A percentile compares a stretch with the other conserved stretches of the same genome.
Conservation (phyloP, 352 stramenopile genomes). For the Globisporangium megalacanthum region DNA sequence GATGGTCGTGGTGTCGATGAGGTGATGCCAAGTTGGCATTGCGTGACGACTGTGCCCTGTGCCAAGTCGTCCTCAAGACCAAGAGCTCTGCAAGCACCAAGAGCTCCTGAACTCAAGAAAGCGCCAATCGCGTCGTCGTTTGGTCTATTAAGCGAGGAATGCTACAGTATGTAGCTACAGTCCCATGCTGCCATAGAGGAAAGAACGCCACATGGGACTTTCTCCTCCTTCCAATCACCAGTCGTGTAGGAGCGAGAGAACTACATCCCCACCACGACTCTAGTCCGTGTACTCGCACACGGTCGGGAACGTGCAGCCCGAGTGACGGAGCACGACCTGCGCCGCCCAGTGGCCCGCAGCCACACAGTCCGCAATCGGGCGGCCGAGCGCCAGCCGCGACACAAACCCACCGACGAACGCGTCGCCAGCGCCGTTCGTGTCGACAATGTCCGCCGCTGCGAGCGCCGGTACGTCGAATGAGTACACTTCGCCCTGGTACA, state of each 20-base stretch:
- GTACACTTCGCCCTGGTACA: slow-evolving; percentile 90
- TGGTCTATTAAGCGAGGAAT: slow-evolving; percentile 6
- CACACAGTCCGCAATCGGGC: slow-evolving; percentile 91
- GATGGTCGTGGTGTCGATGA: no score
- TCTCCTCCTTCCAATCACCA: slow-evolving; percentile 2
- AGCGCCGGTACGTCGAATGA: slow-evolving; percentile 91
- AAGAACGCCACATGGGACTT: slow-evolving; percentile 22
- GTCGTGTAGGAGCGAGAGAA: not conserved
- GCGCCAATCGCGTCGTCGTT: slow-evolving; percentile 16
- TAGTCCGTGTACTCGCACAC: slow-evolving; percentile 91
- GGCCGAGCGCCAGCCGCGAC: slow-evolving; percentile 85
- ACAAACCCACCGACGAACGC: slow-evolving; percentile 99
- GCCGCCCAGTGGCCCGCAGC: slow-evolving; percentile 96
- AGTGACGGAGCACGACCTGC: slow-evolving; percentile 95
- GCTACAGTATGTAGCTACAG: no score
- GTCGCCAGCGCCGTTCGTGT: slow-evolving; percentile 99
- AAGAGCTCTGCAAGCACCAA: no score
- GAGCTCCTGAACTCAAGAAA: not conserved
- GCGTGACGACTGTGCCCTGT: no score
- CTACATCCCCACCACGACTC: not conserved
- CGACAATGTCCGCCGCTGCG: slow-evolving; percentile 90
- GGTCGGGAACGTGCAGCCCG: slow-evolving; percentile 94
- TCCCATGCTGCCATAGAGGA: slow-evolving; percentile 4
- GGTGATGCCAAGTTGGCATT: no score
- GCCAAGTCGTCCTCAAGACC: no score